Percentiles rank a stretch among this genome's conserved stretches.
Evolutionary conservation across 2,329 filamentous ascomycete genomes (phyloP).

Genomic region (Malbranchea zuffiana): DNA sequence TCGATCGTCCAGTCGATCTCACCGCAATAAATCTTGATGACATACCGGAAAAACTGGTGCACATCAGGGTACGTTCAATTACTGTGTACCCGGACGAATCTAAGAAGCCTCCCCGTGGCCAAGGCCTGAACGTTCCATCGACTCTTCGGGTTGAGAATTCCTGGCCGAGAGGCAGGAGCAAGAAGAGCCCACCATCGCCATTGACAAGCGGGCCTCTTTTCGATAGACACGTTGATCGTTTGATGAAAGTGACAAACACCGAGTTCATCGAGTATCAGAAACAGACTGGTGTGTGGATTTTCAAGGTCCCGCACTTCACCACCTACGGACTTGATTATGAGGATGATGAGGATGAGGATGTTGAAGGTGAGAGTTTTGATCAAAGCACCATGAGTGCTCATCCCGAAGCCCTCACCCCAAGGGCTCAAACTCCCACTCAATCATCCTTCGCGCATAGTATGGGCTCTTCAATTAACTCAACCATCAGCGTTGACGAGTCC

Average conservation of each 20-base stretch:
- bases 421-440: slow-evolving; percentile 22
- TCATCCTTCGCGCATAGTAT: slow-evolving; percentile 21
- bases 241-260: slow-evolving; percentile 69
- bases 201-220: slow-evolving; percentile 56
- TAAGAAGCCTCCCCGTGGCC: slow-evolving; percentile 73
- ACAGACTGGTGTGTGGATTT: slow-evolving; percentile 76
- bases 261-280: slow-evolving; percentile 70
- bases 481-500: slow-evolving; percentile 33
- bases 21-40: slow-evolving; percentile 67
- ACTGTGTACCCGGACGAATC: slow-evolving; percentile 72
- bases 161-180: slow-evolving; percentile 65
- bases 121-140: slow-evolving; percentile 84
- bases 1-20: slow-evolving; percentile 73
- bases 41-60: slow-evolving; percentile 66
- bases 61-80: slow-evolving; percentile 63
- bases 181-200: slow-evolving; percentile 42
- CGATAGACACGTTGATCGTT: slow-evolving; percentile 69
- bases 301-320: slow-evolving; percentile 91
- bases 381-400: slow-evolving; percentile 42
- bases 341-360: slow-evolving; percentile 55
- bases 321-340: slow-evolving; percentile 85
- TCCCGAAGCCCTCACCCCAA: slow-evolving; percentile 40
- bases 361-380: slow-evolving; percentile 37
- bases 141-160: slow-evolving; percentile 83
- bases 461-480: slow-evolving; percentile 29